These are phyloP conservation scores for Trametes versicolor DNA, from an alignment of 1,284 basidiomycete species.

Conservation along the genomic window DNA sequence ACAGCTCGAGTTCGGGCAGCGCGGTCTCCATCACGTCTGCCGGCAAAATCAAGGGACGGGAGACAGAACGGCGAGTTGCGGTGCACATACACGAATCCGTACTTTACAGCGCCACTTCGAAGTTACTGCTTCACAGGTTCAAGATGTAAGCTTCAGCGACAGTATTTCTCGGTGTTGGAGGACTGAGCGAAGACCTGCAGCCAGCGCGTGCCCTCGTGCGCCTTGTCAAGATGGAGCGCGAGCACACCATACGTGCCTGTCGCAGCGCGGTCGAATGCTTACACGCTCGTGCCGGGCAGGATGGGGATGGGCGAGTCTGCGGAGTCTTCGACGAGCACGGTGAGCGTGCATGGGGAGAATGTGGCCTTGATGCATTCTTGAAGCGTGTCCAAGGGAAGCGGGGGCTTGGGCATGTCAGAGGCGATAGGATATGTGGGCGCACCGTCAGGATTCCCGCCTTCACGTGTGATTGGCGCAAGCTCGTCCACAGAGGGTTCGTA, in stretches of 20 bases:
- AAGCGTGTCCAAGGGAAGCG: conserved; percentile 75
- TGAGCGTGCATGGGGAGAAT: conserved; percentile 73
- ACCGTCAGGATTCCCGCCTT: conserved; percentile 61
- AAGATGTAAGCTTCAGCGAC: too few species aligned
- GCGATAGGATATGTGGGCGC: conserved; percentile 19
- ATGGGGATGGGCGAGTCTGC: conserved; percentile 52
- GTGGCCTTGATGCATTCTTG: conserved; percentile 74
- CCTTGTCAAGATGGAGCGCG: conserved; percentile 88
- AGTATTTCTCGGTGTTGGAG: conserved; percentile 42
- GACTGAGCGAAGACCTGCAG: conserved; percentile 73
- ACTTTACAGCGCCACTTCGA: too few species aligned
- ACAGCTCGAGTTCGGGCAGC: conserved; percentile 84
- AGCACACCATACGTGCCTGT: conserved; percentile 74
- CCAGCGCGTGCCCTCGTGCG: conserved; percentile 85
- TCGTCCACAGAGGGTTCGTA: conserved; percentile 73
- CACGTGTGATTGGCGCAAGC: conserved; percentile 70
- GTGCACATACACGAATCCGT: too few species aligned
- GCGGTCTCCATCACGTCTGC: conserved; percentile 85
- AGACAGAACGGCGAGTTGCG: too few species aligned
- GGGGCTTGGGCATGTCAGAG: conserved; percentile 54
- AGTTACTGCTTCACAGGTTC: too few species aligned
- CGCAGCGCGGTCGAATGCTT: conserved; percentile 88
- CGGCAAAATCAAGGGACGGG: conserved; percentile 85
- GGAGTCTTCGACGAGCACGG: conserved; percentile 63
- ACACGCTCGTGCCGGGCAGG: conserved; percentile 76